Evolutionary conservation across 208 protist genomes (phyloP).

Genomic region (Crithidia acanthocephali): DNA sequence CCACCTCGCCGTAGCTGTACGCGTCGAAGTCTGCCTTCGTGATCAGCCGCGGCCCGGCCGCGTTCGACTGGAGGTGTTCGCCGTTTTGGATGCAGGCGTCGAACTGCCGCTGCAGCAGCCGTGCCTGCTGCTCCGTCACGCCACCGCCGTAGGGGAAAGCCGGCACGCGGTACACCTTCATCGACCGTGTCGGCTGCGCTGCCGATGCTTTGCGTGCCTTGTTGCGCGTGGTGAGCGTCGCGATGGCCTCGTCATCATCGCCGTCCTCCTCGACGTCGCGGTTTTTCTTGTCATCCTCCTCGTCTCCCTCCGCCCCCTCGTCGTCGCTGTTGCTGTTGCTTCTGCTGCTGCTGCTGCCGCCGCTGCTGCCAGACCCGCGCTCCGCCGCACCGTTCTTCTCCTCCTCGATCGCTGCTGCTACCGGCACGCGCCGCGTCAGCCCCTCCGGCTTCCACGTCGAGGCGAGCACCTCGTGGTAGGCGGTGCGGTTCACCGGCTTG

Average conservation of each 20-base stretch:
- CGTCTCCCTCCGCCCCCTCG: conserved; percentile 41
- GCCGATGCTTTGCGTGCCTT: conserved; percentile 9
- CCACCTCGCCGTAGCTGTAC: conserved; percentile 50
- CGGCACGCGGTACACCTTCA: conserved; percentile 74
- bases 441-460: conserved; percentile 83
- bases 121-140: conserved; percentile 69
- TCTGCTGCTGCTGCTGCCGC: conserved; percentile 11
- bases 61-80: conserved; percentile 34
- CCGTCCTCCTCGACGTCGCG: conserved; percentile 30
- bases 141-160: conserved; percentile 88
- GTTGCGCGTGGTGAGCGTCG: conserved; percentile 33
- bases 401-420: conserved; percentile 25
- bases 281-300: not conserved
- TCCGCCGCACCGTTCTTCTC: conserved; percentile 9
- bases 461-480: conserved; percentile 63
- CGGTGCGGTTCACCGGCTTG: conserved; percentile 60
- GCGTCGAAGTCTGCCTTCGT: conserved; percentile 47
- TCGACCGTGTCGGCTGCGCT: conserved; percentile 8
- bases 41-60: conserved; percentile 42
- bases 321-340: conserved; percentile 33
- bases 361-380: not conserved
- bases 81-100: conserved; percentile 46
- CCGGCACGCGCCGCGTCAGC: conserved; percentile 39
- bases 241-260: conserved; percentile 24
- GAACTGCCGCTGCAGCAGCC: conserved; percentile 58